Conservation (phyloP, 805 yeast species). For the Schizosaccharomyces lindneri region DNA sequence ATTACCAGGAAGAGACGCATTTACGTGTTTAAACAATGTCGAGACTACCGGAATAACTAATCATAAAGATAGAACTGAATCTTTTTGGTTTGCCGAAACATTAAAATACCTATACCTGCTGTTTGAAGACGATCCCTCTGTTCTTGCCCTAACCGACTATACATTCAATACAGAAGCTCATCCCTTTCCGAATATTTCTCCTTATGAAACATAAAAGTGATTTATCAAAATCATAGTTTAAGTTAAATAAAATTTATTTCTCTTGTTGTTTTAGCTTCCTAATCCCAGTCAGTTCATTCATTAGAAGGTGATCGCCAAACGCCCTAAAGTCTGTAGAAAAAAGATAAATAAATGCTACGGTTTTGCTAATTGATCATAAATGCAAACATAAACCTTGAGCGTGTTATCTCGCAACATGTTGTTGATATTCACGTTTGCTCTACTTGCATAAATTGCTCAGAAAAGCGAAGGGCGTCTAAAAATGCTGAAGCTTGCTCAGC, state of each 20-base stretch:
- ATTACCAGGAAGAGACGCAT: slow-evolving; percentile 19
- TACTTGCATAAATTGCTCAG: neutral
- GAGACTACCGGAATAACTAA: slow-evolving; percentile 24
- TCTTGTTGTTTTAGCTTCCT: no score
- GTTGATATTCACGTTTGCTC: neutral
- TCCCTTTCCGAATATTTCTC: slow-evolving; percentile 36
- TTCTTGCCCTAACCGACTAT: slow-evolving; percentile 38
- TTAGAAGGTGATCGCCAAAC: no score
- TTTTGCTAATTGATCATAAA: no score
- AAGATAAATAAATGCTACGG: neutral
- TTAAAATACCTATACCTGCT: slow-evolving; percentile 60
- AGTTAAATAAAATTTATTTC: no score
- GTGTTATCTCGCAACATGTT: neutral
- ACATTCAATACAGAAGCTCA: slow-evolving; percentile 89
- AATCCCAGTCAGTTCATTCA: no score
- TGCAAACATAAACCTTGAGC: no score
- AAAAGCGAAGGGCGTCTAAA: neutral
- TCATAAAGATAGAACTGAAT: slow-evolving; percentile 52
- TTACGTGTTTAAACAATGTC: slow-evolving; percentile 44
- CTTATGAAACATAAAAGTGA: no score
- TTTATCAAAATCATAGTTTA: no score
- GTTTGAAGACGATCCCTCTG: slow-evolving; percentile 42
- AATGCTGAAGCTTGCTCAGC: neutral
- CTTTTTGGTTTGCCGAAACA: slow-evolving; percentile 87
- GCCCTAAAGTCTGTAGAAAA: neutral